Percentiles rank a stretch among this genome's conserved stretches.
Conservation (phyloP, 768 basidiomycete genomes). For the Leucosporidium creatinivorum region DNA sequence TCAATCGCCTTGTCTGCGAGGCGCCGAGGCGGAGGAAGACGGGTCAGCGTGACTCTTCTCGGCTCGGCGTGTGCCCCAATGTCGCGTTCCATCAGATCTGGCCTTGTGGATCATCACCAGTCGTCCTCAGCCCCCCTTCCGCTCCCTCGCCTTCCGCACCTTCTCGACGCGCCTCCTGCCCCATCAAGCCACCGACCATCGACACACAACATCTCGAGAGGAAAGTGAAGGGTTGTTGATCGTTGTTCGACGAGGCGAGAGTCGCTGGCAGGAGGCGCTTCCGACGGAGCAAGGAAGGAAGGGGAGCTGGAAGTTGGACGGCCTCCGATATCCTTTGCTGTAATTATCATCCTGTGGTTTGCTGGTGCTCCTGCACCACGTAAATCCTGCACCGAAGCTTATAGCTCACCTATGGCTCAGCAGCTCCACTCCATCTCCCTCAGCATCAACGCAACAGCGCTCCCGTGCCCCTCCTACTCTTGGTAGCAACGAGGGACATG, state of each 20-base stretch:
- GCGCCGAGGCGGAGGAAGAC: no score
- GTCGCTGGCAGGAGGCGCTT: no score
- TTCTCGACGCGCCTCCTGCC: background rate
- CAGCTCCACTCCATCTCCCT: background rate
- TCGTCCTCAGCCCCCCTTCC: background rate
- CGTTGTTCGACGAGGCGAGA: no score
- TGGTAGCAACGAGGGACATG: conserved; percentile 15
- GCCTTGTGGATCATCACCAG: conserved; percentile 13
- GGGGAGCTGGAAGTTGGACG: background rate
- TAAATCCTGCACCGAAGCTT: no score
- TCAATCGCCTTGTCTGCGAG: no score
- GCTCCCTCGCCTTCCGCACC: background rate
- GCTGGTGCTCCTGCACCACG: no score
- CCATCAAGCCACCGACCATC: no score
- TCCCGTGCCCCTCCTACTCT: conserved; percentile 8
- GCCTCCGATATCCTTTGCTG: conserved; percentile 26
- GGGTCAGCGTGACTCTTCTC: background rate
- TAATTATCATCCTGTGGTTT: background rate
- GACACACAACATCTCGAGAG: no score
- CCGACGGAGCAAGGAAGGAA: no score
- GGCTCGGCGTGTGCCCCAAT: background rate
- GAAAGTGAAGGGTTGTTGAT: no score
- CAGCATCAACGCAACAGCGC: background rate
- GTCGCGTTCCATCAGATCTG: conserved; percentile 21
- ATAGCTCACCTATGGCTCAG: background rate